Base-by-base conservation (phyloP, 2,329 filamentous ascomycete species). In the Cladosporium sp. region DNA sequence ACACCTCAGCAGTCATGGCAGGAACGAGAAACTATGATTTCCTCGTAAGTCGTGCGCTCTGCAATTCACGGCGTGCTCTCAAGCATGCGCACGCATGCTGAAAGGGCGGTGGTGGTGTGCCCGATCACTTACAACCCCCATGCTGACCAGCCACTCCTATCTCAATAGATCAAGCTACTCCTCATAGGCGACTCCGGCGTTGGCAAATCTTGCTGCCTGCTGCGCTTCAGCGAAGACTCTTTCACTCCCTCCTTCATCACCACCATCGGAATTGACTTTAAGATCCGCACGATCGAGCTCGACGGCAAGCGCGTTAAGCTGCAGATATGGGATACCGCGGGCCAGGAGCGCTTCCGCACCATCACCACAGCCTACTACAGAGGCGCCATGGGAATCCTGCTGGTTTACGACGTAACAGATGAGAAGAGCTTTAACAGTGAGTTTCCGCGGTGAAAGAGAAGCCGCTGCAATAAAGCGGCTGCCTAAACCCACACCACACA, bases 261-360 rank as follows among this genome's bases (percentile, higher is more conserved):
- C 56, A 98, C 93, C 56, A 98, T 98, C 73, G 93, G 93, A 62
- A 97, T 98, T 77, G 93, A 98, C 76, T 98, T 98, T 79, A 98
- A 98, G 81, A 98, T 98, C 69, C 83, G 93, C 60, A 98, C 93
- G 58, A 98, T 98, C 75, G 93, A 98, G 76, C 79, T 98, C 61
- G 93, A 98, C 74, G 92, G 92, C 69, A 98, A 98, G 82, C 83
- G 92, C 56, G 93, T 98, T 65, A 98, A 98, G 80, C 77, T 98
- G 69, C 93, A 98, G 78, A 98, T 98, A 74, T 98, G 93, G 93
- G 93, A 98, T 68, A 98, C 93, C 20, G 93, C 93, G 48, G 93
- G 93, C 49, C 93, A 98, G 73, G 93, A 98, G 75, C 86, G 93
- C 55, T 98, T 98, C 81, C 83, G 93, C 60, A 98, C 93, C 57